Evolutionary conservation across 2,329 filamentous ascomycete species (phyloP).

Genomic region (Coniochaeta pulveracea): DNA sequence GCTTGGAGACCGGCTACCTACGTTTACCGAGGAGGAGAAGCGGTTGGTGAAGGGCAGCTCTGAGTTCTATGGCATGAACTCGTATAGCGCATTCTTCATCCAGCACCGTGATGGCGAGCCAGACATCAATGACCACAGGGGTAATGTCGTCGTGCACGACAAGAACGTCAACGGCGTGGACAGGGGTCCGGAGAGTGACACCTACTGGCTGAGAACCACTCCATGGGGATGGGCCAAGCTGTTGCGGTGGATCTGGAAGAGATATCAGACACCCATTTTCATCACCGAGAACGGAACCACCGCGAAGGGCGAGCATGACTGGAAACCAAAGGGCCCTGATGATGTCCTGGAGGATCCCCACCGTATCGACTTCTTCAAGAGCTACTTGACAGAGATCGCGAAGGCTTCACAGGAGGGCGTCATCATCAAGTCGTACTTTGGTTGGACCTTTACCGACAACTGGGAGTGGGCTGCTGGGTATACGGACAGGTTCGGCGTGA

Average conservation of each 20-base stretch:
- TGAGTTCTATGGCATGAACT: slow-evolving; percentile 30
- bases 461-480: slow-evolving; percentile 31
- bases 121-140: slow-evolving; percentile 26
- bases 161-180: slow-evolving; percentile 20
- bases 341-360: slow-evolving; percentile 25
- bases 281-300: slow-evolving; percentile 31
- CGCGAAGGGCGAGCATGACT: slow-evolving; percentile 24
- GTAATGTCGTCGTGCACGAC: slow-evolving; percentile 24
- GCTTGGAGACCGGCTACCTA: slow-evolving; percentile 23
- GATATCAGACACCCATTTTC: slow-evolving; percentile 27
- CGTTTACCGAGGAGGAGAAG: slow-evolving; percentile 26
- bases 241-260: slow-evolving; percentile 26
- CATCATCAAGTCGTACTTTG: slow-evolving; percentile 27
- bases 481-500: slow-evolving; percentile 25
- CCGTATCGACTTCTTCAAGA: slow-evolving; percentile 24
- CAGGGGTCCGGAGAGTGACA: slow-evolving; percentile 24
- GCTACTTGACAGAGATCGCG: slow-evolving; percentile 24
- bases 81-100: slow-evolving; percentile 27
- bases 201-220: slow-evolving; percentile 25
- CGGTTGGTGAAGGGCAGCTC: slow-evolving; percentile 24
- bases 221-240: slow-evolving; percentile 26
- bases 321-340: slow-evolving; percentile 15
- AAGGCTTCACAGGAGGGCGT: slow-evolving; percentile 24
- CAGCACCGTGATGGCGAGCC: slow-evolving; percentile 21
- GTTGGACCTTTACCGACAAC: slow-evolving; percentile 29